Evolutionary conservation across 768 basidiomycete genomes (phyloP), one percentile per base, ranked within the genome.

Genomic region (Pluteus cervinus): DNA sequence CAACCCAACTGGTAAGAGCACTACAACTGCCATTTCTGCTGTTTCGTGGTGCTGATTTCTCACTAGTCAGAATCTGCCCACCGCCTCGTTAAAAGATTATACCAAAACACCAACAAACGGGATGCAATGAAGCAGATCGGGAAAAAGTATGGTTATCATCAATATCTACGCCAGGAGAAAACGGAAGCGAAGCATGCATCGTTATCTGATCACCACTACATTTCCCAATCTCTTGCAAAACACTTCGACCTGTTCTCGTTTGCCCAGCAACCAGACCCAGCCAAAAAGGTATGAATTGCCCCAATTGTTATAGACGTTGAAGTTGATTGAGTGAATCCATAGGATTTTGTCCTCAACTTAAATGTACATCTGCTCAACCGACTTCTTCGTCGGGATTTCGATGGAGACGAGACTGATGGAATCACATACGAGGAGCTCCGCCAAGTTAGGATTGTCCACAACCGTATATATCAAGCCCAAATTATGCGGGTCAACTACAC

Each of bases 31-130:
- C n/a, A n/a, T n/a, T n/a, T n/a, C n/a, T n/a, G n/a, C n/a, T n/a
- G n/a, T n/a, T n/a, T n/a, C n/a, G n/a, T n/a, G n/a, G n/a, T n/a
- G n/a, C n/a, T n/a, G n/a, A n/a, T n/a, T n/a, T n/a, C n/a, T n/a
- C n/a, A n/a, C n/a, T n/a, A n/a, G n/a, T n/a, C n/a, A n/a, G 66
- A 70, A 40, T 51, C 55, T 0, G 54, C 65, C 41, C 68, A 73
- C 36, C 43, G 50, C 0, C 43, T 34, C 0, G 50, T 54, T 8
- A 71, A 72, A 43, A 29, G 39, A 0, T 61, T 54, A 30, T 71
- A 63, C 30, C 17, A 41, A 2, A 41, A 48, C 0, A 58, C 56
- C 2, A 60, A 57, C 46, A 65, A 64, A 36, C n/a, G n/a, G n/a
- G n/a, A n/a, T n/a, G n/a, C n/a, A n/a, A n/a, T n/a, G n/a, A n/a